Evolutionary conservation across 2,329 filamentous ascomycete species (phyloP), one percentile per base, ranked within the genome.

Genomic region (Claviceps sp.): DNA sequence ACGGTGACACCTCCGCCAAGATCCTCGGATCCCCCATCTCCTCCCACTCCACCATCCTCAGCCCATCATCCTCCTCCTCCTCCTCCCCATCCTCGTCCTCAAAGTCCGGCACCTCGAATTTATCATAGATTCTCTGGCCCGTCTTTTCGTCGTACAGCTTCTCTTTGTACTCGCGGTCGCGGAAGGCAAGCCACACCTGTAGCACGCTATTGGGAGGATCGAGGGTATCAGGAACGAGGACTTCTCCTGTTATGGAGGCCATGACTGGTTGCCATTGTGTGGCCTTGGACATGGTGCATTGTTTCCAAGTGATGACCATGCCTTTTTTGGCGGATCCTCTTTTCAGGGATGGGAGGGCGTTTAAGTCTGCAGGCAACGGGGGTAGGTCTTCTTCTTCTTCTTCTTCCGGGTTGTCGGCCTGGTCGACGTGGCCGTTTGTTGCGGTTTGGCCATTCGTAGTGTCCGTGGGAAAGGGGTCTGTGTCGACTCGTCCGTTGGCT

Each of bases 81-180:
- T 73, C 73, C 1, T 30, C 43, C 6, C n/a, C 43, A 30, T 1
- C 41, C 41, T 77, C 77, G 0, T 82, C 80, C 6, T 81, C 76
- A 7, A 79, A 70, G 11, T 78, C 78, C 0, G 84, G 84, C 58
- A 82, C 81, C 60, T 94, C 88, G 57, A 94, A 93, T 53, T 82
- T 86, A 56, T 77, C 81, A 59, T 91, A 95, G 10, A 88, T 67
- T 10, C 88, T 77, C 55, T 85, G 73, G 0, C 88, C 89, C 0
- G 85, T 83, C 41, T 76, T 68, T 11, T 81, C 74, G 58, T 91
- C 82, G 57, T 81, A 82, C 17, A 68, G 64, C 60, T 78, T 83
- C 56, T 81, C 71, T 50, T 75, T 77, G 5, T 74, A 66, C 13
- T 75, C 67, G 47, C 84, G 71, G 61, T 94, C 86, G 30, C 86